Percentiles rank a stretch among this genome's conserved stretches.
Evolutionary conservation across 2,329 filamentous ascomycete species (phyloP).

Genomic region (Purpureocillium takamizusanense): DNA sequence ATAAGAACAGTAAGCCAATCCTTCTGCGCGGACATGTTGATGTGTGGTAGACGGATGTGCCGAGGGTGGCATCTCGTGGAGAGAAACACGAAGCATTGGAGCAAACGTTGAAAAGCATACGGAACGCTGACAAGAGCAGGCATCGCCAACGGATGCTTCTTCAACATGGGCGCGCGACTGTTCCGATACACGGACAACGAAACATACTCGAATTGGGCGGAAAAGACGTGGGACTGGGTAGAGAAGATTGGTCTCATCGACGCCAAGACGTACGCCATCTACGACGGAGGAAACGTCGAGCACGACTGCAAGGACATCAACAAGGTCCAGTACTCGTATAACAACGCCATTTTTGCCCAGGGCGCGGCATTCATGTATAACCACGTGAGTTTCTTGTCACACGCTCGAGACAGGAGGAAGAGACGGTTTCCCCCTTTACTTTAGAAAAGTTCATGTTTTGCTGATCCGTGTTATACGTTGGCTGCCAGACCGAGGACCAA

Average conservation of each 20-base stretch:
- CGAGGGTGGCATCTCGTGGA: too few relatives aligned
- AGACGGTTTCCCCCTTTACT: too few relatives aligned
- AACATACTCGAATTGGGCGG: slow-evolving; percentile 55
- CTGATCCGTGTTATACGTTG: too few relatives aligned
- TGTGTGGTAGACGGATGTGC: too few relatives aligned
- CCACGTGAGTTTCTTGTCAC: slow-evolving; percentile 19
- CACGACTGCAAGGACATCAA: slow-evolving; percentile 40
- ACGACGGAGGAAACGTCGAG: slow-evolving; percentile 43
- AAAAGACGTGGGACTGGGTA: slow-evolving; percentile 54
- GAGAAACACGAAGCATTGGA: too few relatives aligned
- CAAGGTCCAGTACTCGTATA: slow-evolving; percentile 48
- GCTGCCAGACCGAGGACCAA: slow-evolving; percentile 36
- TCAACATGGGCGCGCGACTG: slow-evolving; percentile 57
- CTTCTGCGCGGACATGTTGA: too few relatives aligned
- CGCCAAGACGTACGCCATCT: slow-evolving; percentile 42
- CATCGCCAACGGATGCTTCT: slow-evolving; percentile 52
- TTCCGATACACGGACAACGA: slow-evolving; percentile 58
- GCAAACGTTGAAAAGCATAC: too few relatives aligned
- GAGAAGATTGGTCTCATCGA: slow-evolving; percentile 47
- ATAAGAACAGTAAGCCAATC: slow-evolving; percentile 51
- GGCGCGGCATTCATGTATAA: slow-evolving; percentile 58
- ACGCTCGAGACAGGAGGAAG: too few relatives aligned
- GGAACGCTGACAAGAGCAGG: too few relatives aligned
- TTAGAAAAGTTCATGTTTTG: too few relatives aligned
- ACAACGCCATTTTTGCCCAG: slow-evolving; percentile 44